A percentile compares a stretch with the other conserved stretches of the same genome.
Evolutionary conservation across 805 yeast species (phyloP).

Genomic region (Teunomyces gatunensis): DNA sequence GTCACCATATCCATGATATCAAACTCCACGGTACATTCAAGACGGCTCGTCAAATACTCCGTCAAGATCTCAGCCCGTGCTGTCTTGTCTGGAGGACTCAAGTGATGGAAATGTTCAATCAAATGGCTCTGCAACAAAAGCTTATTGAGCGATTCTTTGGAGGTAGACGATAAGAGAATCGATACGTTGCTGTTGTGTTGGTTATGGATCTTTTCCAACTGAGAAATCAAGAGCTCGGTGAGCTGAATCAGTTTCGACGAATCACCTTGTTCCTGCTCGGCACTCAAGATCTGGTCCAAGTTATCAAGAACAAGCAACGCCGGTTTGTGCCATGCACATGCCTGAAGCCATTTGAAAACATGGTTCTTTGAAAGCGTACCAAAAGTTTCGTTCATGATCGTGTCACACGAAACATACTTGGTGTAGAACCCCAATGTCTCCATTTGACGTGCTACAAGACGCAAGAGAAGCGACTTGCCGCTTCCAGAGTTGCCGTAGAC

Average conservation of each 20-base stretch:
- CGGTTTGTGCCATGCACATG: conserved; percentile 75
- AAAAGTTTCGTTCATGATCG: conserved; percentile 53
- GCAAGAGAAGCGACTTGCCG: conserved; percentile 67
- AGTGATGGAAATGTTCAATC: conserved; percentile 56
- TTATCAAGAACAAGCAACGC: conserved; percentile 75
- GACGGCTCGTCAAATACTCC: conserved; percentile 30
- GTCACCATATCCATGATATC: conserved; percentile 46
- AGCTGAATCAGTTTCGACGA: conserved; percentile 61
- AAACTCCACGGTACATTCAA: conserved; percentile 34
- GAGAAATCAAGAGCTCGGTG: conserved; percentile 53
- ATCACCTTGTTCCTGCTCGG: conserved; percentile 60
- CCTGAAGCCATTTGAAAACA: conserved; percentile 43
- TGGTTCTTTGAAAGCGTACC: conserved; percentile 44
- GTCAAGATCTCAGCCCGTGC: conserved; percentile 50
- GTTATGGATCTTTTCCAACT: conserved; percentile 42
- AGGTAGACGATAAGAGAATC: conserved; percentile 58
- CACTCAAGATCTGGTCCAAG: conserved; percentile 67
- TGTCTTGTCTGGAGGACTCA: conserved; percentile 68
- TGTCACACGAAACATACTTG: conserved; percentile 52
- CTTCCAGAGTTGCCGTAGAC: conserved; percentile 76
- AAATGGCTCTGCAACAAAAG: conserved; percentile 65
- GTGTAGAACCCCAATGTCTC: conserved; percentile 43
- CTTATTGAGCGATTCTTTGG: conserved; percentile 64
- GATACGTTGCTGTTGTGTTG: conserved; percentile 49
- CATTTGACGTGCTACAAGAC: conserved; percentile 40